Conservation (phyloP, 2,329 filamentous ascomycete species). For the Akanthomyces muscarius region DNA sequence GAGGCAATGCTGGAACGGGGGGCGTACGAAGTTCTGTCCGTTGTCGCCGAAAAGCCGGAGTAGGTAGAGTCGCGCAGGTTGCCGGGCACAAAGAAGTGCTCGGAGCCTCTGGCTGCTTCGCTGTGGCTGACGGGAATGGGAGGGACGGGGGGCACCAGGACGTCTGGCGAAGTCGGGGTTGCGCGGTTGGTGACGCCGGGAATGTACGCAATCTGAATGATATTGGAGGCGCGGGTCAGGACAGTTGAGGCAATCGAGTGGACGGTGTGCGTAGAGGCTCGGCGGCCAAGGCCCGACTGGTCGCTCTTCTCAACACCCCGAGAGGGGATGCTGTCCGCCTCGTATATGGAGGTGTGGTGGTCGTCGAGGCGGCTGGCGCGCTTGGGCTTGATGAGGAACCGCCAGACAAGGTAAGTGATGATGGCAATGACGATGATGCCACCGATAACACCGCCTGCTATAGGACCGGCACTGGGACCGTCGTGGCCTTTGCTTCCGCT, state of each 20-base stretch:
- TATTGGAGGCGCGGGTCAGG: constrained; percentile 92
- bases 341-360: constrained; percentile 45
- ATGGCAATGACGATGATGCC: constrained; percentile 73
- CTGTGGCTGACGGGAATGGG: constrained; percentile 61
- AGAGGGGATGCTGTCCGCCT: constrained; percentile 48
- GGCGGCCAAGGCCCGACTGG: constrained; percentile 40
- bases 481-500: constrained; percentile 34
- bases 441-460: constrained; percentile 87
- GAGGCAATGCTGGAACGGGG: constrained; percentile 76
- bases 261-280: constrained; percentile 79
- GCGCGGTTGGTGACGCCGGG: constrained; percentile 94
- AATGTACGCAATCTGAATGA: constrained; percentile 99
- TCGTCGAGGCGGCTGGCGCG: constrained; percentile 50
- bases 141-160: constrained; percentile 87
- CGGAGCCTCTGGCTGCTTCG: constrained; percentile 63
- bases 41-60: constrained; percentile 66
- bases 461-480: constrained; percentile 72
- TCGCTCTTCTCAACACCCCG: constrained; percentile 45
- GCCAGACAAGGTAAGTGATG: constrained; percentile 77
- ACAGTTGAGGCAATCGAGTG: constrained; percentile 93
- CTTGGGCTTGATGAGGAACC: constrained; percentile 79
- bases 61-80: constrained; percentile 90
- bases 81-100: constrained; percentile 89
- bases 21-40: constrained; percentile 56
- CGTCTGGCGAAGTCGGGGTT: constrained; percentile 72